phyloP scores from a whole-genome alignment of 2,329 filamentous ascomycete genomes.

The Botrytis paeoniae region DNA sequence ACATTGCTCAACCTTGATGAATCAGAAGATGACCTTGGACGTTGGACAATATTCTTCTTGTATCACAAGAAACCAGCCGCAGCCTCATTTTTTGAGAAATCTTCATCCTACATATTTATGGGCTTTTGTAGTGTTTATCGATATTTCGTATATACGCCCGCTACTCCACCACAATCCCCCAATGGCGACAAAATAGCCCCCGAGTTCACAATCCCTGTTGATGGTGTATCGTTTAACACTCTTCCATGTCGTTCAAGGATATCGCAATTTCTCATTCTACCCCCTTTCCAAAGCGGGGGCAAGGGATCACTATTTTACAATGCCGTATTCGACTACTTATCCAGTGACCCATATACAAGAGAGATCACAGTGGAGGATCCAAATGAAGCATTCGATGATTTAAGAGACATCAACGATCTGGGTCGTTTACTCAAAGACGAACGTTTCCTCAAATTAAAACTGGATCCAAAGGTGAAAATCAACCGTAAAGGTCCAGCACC shows the following conservation, averaged over 20 bases:
- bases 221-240: slow-evolving; percentile 47
- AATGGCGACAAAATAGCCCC: slow-evolving; percentile 37
- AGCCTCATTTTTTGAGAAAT: slow-evolving; percentile 41
- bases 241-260: slow-evolving; percentile 78
- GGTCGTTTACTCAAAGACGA: slow-evolving; percentile 58
- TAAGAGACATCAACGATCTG: slow-evolving; percentile 74
- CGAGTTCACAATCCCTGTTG: slow-evolving; percentile 43
- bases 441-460: slow-evolving; percentile 54
- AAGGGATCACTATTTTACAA: slow-evolving; percentile 80
- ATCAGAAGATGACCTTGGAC: slow-evolving; percentile 65
- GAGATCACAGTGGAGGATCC: slow-evolving; percentile 95
- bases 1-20: slow-evolving; percentile 68
- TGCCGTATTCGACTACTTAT: slow-evolving; percentile 68
- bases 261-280: slow-evolving; percentile 89
- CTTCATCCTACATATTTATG: slow-evolving; percentile 69
- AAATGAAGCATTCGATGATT: slow-evolving; percentile 78
- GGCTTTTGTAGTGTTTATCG: slow-evolving; percentile 91
- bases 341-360: slow-evolving; percentile 59
- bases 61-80: slow-evolving; percentile 59
- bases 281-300: slow-evolving; percentile 78
- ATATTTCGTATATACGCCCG: slow-evolving; percentile 65
- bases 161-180: slow-evolving; percentile 45
- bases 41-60: slow-evolving; percentile 91
- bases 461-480: slow-evolving; percentile 52
- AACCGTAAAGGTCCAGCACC: slow-evolving; percentile 49